Evolutionary conservation across 108 stramenopile species (phyloP).

Genomic region (Pseudonitzschia delicatissima): DNA sequence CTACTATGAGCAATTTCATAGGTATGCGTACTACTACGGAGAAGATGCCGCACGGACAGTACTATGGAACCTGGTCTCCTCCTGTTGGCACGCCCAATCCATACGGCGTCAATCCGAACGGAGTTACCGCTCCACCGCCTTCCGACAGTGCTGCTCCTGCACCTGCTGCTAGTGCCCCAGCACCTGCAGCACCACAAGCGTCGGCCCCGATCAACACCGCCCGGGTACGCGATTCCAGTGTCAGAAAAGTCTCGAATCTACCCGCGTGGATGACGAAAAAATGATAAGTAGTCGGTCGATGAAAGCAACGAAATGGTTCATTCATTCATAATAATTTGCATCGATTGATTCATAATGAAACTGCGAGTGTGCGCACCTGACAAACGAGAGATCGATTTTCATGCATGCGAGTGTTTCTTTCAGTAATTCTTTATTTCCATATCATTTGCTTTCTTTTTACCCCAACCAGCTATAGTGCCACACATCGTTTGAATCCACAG

Average conservation of each 20-base stretch:
- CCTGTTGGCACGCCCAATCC: slow-evolving; percentile 87
- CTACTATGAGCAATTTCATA: slow-evolving; percentile 90
- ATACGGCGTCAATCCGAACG: slow-evolving; percentile 56
- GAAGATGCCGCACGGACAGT: slow-evolving; percentile 83
- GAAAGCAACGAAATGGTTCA: background rate
- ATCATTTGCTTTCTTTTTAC: no score
- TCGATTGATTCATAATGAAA: background rate
- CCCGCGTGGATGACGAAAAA: slow-evolving; percentile 87
- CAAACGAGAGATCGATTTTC: no score
- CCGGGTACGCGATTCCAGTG: slow-evolving; percentile 66
- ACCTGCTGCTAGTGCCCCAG: slow-evolving; percentile 25
- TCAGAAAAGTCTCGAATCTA: slow-evolving; percentile 79
- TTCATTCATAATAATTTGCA: background rate
- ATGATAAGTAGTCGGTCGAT: background rate
- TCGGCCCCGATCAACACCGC: slow-evolving; percentile 11
- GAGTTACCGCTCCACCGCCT: slow-evolving; percentile 32
- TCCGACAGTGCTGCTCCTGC: slow-evolving; percentile 15
- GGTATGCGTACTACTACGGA: slow-evolving; percentile 79
- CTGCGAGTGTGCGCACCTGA: background rate
- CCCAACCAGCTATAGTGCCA: no score
- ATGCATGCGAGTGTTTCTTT: no score
- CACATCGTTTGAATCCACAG: no score
- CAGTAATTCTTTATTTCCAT: no score
- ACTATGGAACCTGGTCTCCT: slow-evolving; percentile 89
- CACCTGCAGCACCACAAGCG: slow-evolving; percentile 5